Percentiles rank a stretch among this genome's conserved stretches.
Conservation (phyloP, 1,139 yeast species). For the Protomyces macrosporus region DNA sequence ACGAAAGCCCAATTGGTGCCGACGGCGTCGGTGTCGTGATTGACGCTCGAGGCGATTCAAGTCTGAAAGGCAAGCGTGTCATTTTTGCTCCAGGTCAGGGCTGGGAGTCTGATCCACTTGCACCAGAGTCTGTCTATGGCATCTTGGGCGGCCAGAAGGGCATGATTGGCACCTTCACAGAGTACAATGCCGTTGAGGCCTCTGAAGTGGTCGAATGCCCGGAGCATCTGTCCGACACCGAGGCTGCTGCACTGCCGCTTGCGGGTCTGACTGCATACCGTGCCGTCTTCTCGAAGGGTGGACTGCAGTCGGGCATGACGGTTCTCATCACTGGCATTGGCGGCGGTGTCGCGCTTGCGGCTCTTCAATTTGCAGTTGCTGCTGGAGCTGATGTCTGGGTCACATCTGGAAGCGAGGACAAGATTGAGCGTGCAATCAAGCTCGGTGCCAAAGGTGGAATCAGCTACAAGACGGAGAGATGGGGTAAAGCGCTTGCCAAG, state of each 20-base stretch:
- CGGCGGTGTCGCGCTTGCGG: slow-evolving; percentile 33
- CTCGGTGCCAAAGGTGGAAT: slow-evolving; percentile 32
- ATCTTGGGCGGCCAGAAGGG: slow-evolving; percentile 31
- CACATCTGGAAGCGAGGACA: slow-evolving; percentile 31
- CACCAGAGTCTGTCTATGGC: slow-evolving; percentile 31
- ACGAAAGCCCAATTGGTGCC: slow-evolving; percentile 30
- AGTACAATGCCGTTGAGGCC: slow-evolving; percentile 27
- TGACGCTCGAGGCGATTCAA: slow-evolving; percentile 12
- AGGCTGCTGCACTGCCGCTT: slow-evolving; percentile 33
- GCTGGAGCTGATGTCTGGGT: slow-evolving; percentile 32
- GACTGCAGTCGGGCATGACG: slow-evolving; percentile 10
- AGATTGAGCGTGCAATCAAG: slow-evolving; percentile 28
- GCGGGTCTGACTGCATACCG: slow-evolving; percentile 33
- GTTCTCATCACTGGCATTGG: slow-evolving; percentile 33
- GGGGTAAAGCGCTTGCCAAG: slow-evolving; percentile 29
- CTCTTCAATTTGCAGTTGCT: slow-evolving; percentile 32
- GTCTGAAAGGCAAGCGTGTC: slow-evolving; percentile 26
- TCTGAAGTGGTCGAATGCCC: slow-evolving; percentile 28
- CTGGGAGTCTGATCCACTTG: slow-evolving; percentile 26
- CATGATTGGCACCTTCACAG: slow-evolving; percentile 30
- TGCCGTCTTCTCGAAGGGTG: slow-evolving; percentile 29
- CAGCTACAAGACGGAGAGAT: slow-evolving; percentile 28
- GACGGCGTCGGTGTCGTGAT: slow-evolving; percentile 32
- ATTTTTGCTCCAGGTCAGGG: slow-evolving; percentile 30
- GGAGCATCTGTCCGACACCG: slow-evolving; percentile 28